phyloP scores from a whole-genome alignment of 306 rosid genomes.

The Luffa aegyptiaca region DNA sequence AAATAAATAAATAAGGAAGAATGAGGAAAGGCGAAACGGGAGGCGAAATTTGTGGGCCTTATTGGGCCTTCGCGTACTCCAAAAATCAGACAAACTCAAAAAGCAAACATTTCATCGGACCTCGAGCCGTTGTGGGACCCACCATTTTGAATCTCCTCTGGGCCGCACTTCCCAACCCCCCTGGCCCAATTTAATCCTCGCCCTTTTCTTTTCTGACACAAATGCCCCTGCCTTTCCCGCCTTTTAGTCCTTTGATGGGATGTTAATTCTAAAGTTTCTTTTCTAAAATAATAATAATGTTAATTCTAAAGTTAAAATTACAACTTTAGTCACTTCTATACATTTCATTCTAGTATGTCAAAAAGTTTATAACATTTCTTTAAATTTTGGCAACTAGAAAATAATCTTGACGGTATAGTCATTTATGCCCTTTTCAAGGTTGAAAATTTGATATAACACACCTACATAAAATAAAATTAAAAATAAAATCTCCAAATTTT shows the following conservation, averaged over 20 bases:
- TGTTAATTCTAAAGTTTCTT: not conserved
- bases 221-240: constrained; percentile 16
- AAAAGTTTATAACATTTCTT: too few species aligned
- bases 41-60: constrained; percentile 19
- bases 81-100: constrained; percentile 7
- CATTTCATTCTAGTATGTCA: too few species aligned
- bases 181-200: not conserved
- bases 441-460: too few species aligned
- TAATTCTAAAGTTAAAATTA: not conserved
- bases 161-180: not conserved
- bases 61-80: constrained; percentile 10
- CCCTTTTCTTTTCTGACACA: not conserved
- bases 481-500: too few species aligned
- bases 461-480: too few species aligned
- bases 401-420: too few species aligned
- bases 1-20: too few species aligned
- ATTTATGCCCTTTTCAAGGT: too few species aligned
- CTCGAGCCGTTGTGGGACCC: not conserved
- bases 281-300: too few species aligned
- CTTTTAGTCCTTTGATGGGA: not conserved
- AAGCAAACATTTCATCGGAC: not conserved
- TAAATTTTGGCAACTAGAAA: too few species aligned
- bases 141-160: not conserved
- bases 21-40: not conserved
- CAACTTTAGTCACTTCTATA: not conserved